phyloP scores from a whole-genome alignment of 2,329 filamentous ascomycete genomes.

The Sarocladium strictum region DNA sequence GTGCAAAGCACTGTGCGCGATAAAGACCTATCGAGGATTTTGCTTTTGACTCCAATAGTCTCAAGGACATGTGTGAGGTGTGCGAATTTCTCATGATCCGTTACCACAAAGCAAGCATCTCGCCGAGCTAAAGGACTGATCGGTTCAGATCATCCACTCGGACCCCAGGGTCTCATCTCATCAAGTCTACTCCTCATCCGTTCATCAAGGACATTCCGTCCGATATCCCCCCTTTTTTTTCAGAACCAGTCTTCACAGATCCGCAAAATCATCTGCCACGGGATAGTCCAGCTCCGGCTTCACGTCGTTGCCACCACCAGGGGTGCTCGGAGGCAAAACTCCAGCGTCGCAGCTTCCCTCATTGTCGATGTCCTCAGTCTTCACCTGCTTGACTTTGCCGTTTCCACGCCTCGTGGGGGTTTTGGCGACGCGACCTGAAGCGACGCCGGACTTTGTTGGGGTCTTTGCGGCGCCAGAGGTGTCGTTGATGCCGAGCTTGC shows the following conservation, averaged over 20 bases:
- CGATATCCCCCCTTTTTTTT: no score
- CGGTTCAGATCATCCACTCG: no score
- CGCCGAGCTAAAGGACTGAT: no score
- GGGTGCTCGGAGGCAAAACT: slow-evolving; percentile 3
- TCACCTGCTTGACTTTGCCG: slow-evolving; percentile 15
- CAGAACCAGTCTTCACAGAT: background rate
- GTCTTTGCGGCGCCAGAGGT: slow-evolving; percentile 15
- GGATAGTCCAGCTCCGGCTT: slow-evolving; percentile 17
- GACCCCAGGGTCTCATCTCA: no score
- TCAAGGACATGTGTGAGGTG: no score
- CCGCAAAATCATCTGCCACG: slow-evolving; percentile 14
- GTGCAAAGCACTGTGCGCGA: no score
- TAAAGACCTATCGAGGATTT: no score
- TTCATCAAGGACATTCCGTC: no score
- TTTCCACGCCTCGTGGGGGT: slow-evolving; percentile 13
- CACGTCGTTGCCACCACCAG: slow-evolving; percentile 17
- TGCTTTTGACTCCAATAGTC: no score
- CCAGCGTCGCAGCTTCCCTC: background rate
- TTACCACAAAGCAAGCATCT: no score
- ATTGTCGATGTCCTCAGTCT: slow-evolving; percentile 13
- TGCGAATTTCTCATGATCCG: no score
- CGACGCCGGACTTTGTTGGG: background rate
- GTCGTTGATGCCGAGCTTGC: slow-evolving; percentile 34
- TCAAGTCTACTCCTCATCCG: no score
- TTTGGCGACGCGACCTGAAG: slow-evolving; percentile 7